phyloP scores from a whole-genome alignment of 2,329 filamentous ascomycete genomes.

The Phialophora chinensis region DNA sequence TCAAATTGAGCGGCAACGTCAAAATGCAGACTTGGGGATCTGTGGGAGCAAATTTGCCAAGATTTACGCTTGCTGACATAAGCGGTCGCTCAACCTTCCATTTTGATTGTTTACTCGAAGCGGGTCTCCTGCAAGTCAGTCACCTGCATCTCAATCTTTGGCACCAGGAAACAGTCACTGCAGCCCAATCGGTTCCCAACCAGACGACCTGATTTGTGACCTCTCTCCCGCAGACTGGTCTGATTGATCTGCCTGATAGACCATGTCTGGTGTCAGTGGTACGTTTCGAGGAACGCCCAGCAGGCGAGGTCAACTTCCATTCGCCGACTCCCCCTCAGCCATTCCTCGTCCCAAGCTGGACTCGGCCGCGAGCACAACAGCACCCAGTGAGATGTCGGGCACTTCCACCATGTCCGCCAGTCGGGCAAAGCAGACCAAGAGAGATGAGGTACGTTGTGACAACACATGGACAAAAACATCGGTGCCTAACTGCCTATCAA shows the following conservation, averaged over 20 bases:
- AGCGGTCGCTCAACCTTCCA: background rate
- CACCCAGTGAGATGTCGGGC: slow-evolving; percentile 59
- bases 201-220: slow-evolving; percentile 14
- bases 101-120: slow-evolving; percentile 7
- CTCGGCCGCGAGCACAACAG: slow-evolving; percentile 44
- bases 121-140: slow-evolving; percentile 9
- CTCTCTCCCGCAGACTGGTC: slow-evolving; percentile 20
- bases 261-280: slow-evolving; percentile 46
- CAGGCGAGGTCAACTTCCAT: slow-evolving; percentile 60
- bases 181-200: background rate
- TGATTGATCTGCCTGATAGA: slow-evolving; percentile 6
- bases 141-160: slow-evolving; percentile 12
- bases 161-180: background rate
- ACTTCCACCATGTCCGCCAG: slow-evolving; percentile 84
- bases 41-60: slow-evolving; percentile 8
- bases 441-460: slow-evolving; percentile 81
- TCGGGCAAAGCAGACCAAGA: slow-evolving; percentile 93
- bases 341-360: slow-evolving; percentile 69
- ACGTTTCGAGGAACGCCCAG: slow-evolving; percentile 64
- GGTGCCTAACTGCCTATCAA: slow-evolving; percentile 47
- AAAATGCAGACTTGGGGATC: slow-evolving; percentile 1
- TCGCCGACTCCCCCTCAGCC: slow-evolving; percentile 62
- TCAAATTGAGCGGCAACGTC: background rate
- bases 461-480: background rate
- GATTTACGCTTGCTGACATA: slow-evolving; percentile 10